Conservation (phyloP, 306 rosid species). For the Dryas drummondii region DNA sequence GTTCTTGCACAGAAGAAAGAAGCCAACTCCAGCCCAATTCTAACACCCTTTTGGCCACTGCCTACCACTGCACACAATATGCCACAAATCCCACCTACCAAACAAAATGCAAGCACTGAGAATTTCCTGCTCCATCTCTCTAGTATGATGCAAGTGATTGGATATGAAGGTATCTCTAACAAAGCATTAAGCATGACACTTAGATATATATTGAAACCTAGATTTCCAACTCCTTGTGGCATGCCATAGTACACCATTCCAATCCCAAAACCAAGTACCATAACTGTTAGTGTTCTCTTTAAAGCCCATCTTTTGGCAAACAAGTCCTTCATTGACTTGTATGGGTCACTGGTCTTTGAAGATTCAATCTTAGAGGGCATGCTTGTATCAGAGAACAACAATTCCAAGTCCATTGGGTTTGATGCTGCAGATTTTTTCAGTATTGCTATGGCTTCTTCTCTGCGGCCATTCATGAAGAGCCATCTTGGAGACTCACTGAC, state of each 20-base stretch:
- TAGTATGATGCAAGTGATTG: slow-evolving; percentile 12
- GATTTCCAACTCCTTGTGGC: slow-evolving; percentile 41
- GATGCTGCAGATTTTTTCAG: background rate
- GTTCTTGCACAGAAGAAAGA: slow-evolving; percentile 34
- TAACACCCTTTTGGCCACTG: background rate
- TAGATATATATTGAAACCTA: slow-evolving; percentile 39
- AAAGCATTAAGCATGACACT: slow-evolving; percentile 36
- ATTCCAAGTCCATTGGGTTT: background rate
- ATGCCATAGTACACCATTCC: slow-evolving; percentile 50
- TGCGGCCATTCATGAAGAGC: slow-evolving; percentile 10
- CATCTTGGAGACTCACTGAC: slow-evolving; percentile 21
- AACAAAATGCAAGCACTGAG: slow-evolving; percentile 8
- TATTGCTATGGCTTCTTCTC: slow-evolving; percentile 17
- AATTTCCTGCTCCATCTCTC: slow-evolving; percentile 21
- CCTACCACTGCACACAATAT: slow-evolving; percentile 16
- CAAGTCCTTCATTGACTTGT: slow-evolving; percentile 17
- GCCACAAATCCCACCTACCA: slow-evolving; percentile 19
- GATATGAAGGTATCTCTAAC: slow-evolving; percentile 40
- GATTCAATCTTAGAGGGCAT: background rate
- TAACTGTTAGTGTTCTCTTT: slow-evolving; percentile 6
- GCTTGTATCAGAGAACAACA: background rate
- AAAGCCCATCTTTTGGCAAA: slow-evolving; percentile 31
- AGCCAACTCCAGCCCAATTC: slow-evolving; percentile 28
- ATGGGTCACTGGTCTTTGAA: slow-evolving; percentile 15
- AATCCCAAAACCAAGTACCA: slow-evolving; percentile 22